Base-by-base conservation (phyloP, 2,329 filamentous ascomycete species). In the Remersonia thermophila region DNA sequence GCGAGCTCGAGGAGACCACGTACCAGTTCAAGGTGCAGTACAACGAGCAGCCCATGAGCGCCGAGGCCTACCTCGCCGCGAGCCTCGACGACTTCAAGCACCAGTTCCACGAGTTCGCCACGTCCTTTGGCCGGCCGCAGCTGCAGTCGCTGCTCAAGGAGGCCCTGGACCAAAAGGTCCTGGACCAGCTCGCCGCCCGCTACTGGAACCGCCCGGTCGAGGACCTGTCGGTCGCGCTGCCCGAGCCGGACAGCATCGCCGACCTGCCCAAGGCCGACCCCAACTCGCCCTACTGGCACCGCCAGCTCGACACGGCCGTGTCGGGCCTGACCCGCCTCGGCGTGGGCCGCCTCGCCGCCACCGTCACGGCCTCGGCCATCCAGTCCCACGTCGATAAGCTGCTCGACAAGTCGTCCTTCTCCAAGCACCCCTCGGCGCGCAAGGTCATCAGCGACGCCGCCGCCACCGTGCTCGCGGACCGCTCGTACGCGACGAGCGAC, bases 1-100 rank as follows among this genome's bases (percentile, higher is more conserved):
- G 94, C 55, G 91, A 98, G 57, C 73, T 98, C 0, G 89, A 95
- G 52, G 91, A 98, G 59, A 87, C 91, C 3, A 89, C 84, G 0
- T 98, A 98, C 54, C 89, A 98, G 59, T 98, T 94, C 69, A 98
- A 98, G 57, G 91, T 98, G 4, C 93, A 98, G 57, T 98, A 98
- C 62, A 98, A 98, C 52, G 91, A 98, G 55, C 78, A 91, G 6
- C 85, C 89, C 1, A 66, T 98, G 26, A 94, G 85, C 34, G 91
- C 91, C 2, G 91, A 98, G 55, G 94, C 89, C 3, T 98, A 98
- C 55, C 72, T 98, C 27, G 91, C 91, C 2, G 91, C 96, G 57
- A 93, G 83, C 47, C 65, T 98, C 3, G 91, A 98, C 57, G 79
- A 80, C 14, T 96, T 98, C 70, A 98, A 98, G 61, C 93, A 96